Evolutionary conservation across 768 basidiomycete genomes (phyloP), one percentile per base, ranked within the genome.

Genomic region (Astraeus odoratus): DNA sequence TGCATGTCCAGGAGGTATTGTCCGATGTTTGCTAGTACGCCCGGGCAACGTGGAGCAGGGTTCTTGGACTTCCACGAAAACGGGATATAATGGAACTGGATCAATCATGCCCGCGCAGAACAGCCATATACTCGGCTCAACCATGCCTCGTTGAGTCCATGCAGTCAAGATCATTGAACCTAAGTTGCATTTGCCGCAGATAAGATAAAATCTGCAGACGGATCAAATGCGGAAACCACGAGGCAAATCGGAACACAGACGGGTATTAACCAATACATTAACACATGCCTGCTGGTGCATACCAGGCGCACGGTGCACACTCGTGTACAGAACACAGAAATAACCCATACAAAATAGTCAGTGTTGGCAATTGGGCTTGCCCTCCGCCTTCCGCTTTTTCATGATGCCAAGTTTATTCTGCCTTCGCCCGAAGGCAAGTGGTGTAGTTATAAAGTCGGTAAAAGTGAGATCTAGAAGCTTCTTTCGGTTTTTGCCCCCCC

Each of bases 161-260:
- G 39, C n/a, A 41, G 27, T 20, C 24, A 18, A 41, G 18, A n/a
- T n/a, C 19, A 41, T 29, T 41, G 39, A 39, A 39, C 37, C n/a
- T n/a, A 38, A 19, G 36, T 19, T 38, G 20, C 27, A 22, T 13
- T 20, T 38, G 20, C 9, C 20, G 22, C 19, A 13, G 39, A 26
- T 25, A 5, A 35, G 13, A 26, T 18, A 40, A 27, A 23, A 27
- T 26, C 16, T 41, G 27, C 26, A 3, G 29, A 25, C 16, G n/a
- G 16, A 8, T 20, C 16, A 8, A 29, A 29, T 19, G 26, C 39
- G 16, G 39, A 19, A 27, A 19, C 27, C 39, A 41, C 25, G 39
- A 41, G 39, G 39, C 39, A 29, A n/a, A 26, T 23, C 12, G 20
- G 22, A 24, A 16, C 26, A 20, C 27, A 41, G 16, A 27, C 24